phyloP scores from a whole-genome alignment of 176 grass and related monocot species.

The Hyparrhenia diplandra region DNA sequence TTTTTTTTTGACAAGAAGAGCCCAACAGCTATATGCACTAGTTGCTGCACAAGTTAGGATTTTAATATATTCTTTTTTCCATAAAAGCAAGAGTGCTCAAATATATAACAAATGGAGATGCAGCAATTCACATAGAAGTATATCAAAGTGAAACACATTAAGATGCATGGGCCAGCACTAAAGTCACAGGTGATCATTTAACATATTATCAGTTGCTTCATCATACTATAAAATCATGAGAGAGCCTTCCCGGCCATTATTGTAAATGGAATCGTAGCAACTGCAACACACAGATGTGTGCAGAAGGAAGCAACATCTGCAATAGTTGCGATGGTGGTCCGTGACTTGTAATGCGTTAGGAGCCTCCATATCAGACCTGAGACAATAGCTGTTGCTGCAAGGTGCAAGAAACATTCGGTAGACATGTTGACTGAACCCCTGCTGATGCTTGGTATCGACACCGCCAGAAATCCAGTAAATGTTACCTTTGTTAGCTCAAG shows the following conservation, averaged over 20 bases:
- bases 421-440: background rate
- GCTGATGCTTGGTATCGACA: background rate
- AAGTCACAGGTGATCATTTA: background rate
- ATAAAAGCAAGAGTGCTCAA: too few relatives aligned
- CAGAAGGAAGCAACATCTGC: conserved; percentile 8
- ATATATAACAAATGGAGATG: too few relatives aligned
- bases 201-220: background rate
- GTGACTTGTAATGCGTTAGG: background rate
- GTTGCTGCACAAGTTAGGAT: too few relatives aligned
- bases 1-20: too few relatives aligned
- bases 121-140: background rate
- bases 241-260: conserved; percentile 5
- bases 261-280: background rate
- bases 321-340: background rate
- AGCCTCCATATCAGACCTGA: conserved; percentile 19
- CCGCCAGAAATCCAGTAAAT: conserved; percentile 3
- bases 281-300: background rate
- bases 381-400: conserved; percentile 5
- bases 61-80: too few relatives aligned
- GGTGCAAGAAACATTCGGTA: background rate
- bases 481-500: background rate
- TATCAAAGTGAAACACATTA: background rate
- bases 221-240: background rate
- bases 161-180: background rate
- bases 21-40: too few relatives aligned